Percentiles rank a stretch among this genome's conserved stretches.
Conservation (phyloP, 768 basidiomycete genomes). For the Leccinum obscurum region DNA sequence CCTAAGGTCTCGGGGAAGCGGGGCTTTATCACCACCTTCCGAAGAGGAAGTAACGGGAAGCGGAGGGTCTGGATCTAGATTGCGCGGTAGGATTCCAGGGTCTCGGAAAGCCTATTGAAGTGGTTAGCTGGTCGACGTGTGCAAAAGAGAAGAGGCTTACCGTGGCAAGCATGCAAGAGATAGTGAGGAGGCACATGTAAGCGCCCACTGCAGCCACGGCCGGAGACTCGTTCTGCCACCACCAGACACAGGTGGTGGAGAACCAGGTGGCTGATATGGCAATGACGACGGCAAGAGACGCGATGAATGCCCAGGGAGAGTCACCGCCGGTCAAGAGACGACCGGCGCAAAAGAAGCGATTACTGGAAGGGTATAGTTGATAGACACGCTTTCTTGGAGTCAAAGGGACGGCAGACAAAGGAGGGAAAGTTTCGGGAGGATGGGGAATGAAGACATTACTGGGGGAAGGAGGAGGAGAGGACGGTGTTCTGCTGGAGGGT, state of each 20-base stretch:
- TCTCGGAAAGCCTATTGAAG: slow-evolving; percentile 66
- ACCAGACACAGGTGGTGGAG: slow-evolving; percentile 51
- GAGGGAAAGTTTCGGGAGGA: slow-evolving; percentile 33
- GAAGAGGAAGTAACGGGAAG: slow-evolving; percentile 61
- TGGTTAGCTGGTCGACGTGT: not conserved
- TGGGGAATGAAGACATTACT: slow-evolving; percentile 30
- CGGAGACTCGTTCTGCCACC: slow-evolving; percentile 67
- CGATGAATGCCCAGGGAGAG: slow-evolving; percentile 77
- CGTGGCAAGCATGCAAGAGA: slow-evolving; percentile 76
- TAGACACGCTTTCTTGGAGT: slow-evolving; percentile 50
- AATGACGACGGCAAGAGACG: slow-evolving; percentile 58
- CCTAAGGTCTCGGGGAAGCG: slow-evolving; percentile 79
- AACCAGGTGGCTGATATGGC: slow-evolving; percentile 81
- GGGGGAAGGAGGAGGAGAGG: slow-evolving; percentile 30
- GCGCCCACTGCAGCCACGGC: slow-evolving; percentile 67
- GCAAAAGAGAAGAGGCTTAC: slow-evolving; percentile 41
- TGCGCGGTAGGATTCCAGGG: slow-evolving; percentile 87
- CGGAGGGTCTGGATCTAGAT: slow-evolving; percentile 85
- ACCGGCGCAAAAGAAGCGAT: slow-evolving; percentile 74
- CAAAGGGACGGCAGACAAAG: slow-evolving; percentile 36
- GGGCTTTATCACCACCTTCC: slow-evolving; percentile 59
- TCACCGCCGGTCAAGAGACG: slow-evolving; percentile 83
- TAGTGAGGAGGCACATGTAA: slow-evolving; percentile 62
- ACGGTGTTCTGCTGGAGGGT: slow-evolving; percentile 23
- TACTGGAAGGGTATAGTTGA: slow-evolving; percentile 67